Percentiles rank a stretch among this genome's conserved stretches.
Evolutionary conservation across 163 green algal species (phyloP).

Genomic region (Chlamydomonas reinhardtii): DNA sequence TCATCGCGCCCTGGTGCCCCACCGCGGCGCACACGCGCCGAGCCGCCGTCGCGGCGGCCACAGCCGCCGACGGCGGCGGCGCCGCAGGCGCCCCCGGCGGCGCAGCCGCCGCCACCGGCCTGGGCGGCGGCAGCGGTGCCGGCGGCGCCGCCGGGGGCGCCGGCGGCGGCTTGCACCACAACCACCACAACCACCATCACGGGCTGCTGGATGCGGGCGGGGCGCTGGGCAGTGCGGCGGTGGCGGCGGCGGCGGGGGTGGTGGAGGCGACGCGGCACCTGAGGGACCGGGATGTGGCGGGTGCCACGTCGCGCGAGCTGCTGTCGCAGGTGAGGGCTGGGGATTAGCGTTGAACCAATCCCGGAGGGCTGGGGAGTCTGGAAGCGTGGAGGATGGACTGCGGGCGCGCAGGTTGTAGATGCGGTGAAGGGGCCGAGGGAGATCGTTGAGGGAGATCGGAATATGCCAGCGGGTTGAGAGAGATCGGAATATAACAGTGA

Average conservation of each 20-base stretch:
- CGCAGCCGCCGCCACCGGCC: background rate
- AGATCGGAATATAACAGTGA: too few species aligned
- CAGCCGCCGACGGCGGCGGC: background rate
- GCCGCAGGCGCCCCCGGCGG: background rate
- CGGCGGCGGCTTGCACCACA: background rate
- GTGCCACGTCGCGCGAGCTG: slow-evolving; percentile 12
- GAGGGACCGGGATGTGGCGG: slow-evolving; percentile 11
- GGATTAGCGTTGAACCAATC: too few species aligned
- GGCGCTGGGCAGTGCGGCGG: slow-evolving; percentile 5
- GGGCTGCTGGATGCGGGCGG: background rate
- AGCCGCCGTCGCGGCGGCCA: background rate
- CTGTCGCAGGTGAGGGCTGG: slow-evolving; percentile 5
- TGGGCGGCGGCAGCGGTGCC: background rate
- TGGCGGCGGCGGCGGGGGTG: slow-evolving; percentile 29
- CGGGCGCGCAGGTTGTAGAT: too few species aligned
- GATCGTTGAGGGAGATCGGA: too few species aligned
- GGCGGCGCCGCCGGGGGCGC: background rate
- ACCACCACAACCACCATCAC: background rate
- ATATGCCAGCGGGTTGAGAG: too few species aligned
- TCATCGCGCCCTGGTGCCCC: slow-evolving; percentile 74
- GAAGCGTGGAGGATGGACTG: too few species aligned
- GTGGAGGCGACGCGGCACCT: slow-evolving; percentile 5
- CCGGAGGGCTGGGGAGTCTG: too few species aligned
- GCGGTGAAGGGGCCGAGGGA: too few species aligned
- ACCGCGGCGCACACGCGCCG: slow-evolving; percentile 25